Conservation (phyloP, 805 yeast species). For the Metschnikowia matae region DNA sequence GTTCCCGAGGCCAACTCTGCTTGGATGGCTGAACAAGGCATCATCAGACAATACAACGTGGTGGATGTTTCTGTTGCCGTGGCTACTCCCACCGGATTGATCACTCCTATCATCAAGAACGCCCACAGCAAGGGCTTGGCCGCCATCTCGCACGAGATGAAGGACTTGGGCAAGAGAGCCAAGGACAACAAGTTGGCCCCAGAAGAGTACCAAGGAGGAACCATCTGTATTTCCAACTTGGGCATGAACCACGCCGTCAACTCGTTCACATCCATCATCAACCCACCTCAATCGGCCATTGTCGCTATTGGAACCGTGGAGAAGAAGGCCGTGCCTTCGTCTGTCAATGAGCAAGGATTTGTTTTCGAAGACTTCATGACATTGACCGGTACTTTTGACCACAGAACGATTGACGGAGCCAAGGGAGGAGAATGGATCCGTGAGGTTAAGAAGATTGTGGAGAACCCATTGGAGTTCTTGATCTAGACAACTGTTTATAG, state of each 20-base stretch:
- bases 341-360: slow-evolving; percentile 85
- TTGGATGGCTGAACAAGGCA: slow-evolving; percentile 85
- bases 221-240: slow-evolving; percentile 95
- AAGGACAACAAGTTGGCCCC: slow-evolving; percentile 89
- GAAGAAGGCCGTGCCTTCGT: slow-evolving; percentile 90
- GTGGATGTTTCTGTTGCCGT: slow-evolving; percentile 99
- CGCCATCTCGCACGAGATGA: slow-evolving; percentile 74
- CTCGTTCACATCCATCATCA: slow-evolving; percentile 91
- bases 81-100: slow-evolving; percentile 94
- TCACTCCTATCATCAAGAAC: slow-evolving; percentile 90
- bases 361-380: slow-evolving; percentile 87
- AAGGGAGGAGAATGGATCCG: slow-evolving; percentile 95
- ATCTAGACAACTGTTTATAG: slow-evolving; percentile 25
- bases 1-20: slow-evolving; percentile 94
- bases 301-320: slow-evolving; percentile 92
- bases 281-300: slow-evolving; percentile 96
- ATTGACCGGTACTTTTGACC: slow-evolving; percentile 96
- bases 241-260: slow-evolving; percentile 97
- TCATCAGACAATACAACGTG: slow-evolving; percentile 84
- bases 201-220: slow-evolving; percentile 99
- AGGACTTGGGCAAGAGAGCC: slow-evolving; percentile 95
- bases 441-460: slow-evolving; percentile 85
- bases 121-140: slow-evolving; percentile 87
- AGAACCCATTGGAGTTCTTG: slow-evolving; percentile 92
- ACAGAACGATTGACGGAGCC: slow-evolving; percentile 96